phyloP scores from a whole-genome alignment of 2,329 filamentous ascomycete species.

The Pseudocercospora macadamiae region DNA sequence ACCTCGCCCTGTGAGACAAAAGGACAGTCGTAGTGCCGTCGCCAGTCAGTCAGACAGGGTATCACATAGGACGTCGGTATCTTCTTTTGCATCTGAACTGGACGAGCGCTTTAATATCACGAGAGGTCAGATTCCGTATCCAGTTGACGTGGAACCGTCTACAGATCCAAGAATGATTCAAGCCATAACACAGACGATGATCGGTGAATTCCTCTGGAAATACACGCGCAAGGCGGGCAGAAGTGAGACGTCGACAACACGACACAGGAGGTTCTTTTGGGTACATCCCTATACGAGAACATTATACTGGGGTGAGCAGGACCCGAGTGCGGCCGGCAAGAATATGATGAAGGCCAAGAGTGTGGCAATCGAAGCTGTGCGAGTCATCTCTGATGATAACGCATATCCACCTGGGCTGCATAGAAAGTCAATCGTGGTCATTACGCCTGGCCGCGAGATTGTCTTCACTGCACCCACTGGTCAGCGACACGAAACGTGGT shows the following conservation, averaged over 20 bases:
- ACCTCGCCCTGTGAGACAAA: slow-evolving; percentile 53
- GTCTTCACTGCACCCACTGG: slow-evolving; percentile 94
- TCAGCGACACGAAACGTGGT: slow-evolving; percentile 97
- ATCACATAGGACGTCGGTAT: slow-evolving; percentile 77
- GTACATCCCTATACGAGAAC: slow-evolving; percentile 96
- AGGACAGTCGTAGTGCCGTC: slow-evolving; percentile 40
- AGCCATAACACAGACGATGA: slow-evolving; percentile 99
- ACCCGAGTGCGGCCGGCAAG: slow-evolving; percentile 78
- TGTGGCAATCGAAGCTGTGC: slow-evolving; percentile 88
- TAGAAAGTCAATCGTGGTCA: slow-evolving; percentile 86
- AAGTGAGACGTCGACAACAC: slow-evolving; percentile 81
- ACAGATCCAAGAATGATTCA: slow-evolving; percentile 98
- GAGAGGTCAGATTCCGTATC: slow-evolving; percentile 54
- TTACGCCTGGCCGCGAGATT: slow-evolving; percentile 84
- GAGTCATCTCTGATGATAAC: slow-evolving; percentile 92
- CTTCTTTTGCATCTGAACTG: slow-evolving; percentile 92
- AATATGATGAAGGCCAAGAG: slow-evolving; percentile 81
- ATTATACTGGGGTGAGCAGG: slow-evolving; percentile 92
- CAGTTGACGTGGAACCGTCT: slow-evolving; percentile 63
- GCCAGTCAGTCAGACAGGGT: slow-evolving; percentile 22
- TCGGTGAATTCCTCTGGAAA: slow-evolving; percentile 98
- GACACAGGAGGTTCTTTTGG: slow-evolving; percentile 97
- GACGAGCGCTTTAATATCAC: slow-evolving; percentile 87
- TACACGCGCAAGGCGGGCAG: slow-evolving; percentile 95
- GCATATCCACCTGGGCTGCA: slow-evolving; percentile 92